Evolutionary conservation across 1,284 basidiomycete species (phyloP).

Genomic region (Rhizoctonia solani): DNA sequence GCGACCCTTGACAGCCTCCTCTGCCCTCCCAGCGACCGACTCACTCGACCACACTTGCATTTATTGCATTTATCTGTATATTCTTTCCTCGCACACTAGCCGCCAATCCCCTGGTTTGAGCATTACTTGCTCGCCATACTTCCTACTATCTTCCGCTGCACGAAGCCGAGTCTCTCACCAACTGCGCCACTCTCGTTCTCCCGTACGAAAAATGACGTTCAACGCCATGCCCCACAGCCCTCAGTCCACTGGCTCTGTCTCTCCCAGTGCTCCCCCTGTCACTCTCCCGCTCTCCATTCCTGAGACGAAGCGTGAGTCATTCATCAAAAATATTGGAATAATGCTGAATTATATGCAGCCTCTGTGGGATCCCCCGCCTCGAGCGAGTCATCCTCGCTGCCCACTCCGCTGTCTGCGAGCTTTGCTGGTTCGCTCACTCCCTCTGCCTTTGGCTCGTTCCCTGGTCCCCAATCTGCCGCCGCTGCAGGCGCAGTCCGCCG

Average conservation of each 20-base stretch:
- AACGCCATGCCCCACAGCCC: constrained; percentile 29
- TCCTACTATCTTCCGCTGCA: constrained; percentile 49
- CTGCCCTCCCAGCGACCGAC: constrained; percentile 46
- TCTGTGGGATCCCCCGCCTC: constrained; percentile 37
- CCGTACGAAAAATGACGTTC: constrained; percentile 25
- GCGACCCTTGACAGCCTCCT: constrained; percentile 92
- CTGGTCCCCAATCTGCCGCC: constrained; percentile 42
- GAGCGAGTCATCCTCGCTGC: constrained; percentile 43
- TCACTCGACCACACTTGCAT: constrained; percentile 41
- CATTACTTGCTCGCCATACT: constrained; percentile 38
- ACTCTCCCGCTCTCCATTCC: constrained; percentile 57
- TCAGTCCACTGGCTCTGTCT: constrained; percentile 39
- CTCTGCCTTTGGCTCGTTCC: constrained; percentile 34
- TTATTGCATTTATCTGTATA: constrained; percentile 28
- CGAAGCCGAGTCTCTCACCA: constrained; percentile 47
- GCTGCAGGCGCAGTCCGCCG: constrained; percentile 56
- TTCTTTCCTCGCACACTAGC: constrained; percentile 36
- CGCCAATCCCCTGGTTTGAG: constrained; percentile 38
- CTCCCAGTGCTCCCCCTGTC: constrained; percentile 53
- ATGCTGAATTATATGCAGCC: constrained; percentile 29
- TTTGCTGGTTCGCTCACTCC: constrained; percentile 36
- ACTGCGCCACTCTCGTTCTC: constrained; percentile 26
- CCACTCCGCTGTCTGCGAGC: constrained; percentile 31
- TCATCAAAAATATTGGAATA: constrained; percentile 34
- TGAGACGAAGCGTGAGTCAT: constrained; percentile 42